Evolutionary conservation across 2,329 filamentous ascomycete species (phyloP).

Genomic region (Aspergillus flavus): DNA sequence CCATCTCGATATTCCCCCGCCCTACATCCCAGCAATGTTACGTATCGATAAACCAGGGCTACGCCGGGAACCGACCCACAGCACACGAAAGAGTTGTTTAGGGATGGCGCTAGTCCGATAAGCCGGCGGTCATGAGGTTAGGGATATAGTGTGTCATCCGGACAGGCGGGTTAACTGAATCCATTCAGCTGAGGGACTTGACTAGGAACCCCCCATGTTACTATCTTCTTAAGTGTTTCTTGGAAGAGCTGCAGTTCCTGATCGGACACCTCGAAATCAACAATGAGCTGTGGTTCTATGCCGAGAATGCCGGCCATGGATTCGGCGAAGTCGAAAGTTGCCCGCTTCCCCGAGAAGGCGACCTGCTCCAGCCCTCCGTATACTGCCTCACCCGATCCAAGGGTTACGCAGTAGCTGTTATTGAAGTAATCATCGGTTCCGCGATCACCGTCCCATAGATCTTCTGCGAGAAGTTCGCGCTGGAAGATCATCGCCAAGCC

Average conservation of each 20-base stretch:
- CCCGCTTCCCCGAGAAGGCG: neutral
- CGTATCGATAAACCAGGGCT: too few species aligned
- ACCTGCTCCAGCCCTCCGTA: slow-evolving; percentile 2
- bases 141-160: too few species aligned
- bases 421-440: neutral
- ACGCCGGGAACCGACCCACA: too few species aligned
- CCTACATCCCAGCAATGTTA: too few species aligned
- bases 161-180: neutral
- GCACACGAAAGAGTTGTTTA: too few species aligned
- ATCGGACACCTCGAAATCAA: neutral
- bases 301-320: neutral
- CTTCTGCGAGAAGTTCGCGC: neutral
- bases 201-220: neutral
- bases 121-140: too few species aligned
- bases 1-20: too few species aligned
- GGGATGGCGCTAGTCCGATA: too few species aligned
- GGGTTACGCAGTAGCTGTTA: neutral
- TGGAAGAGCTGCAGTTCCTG: neutral
- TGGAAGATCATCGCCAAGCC: neutral
- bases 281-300: neutral
- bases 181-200: neutral
- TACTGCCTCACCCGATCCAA: neutral
- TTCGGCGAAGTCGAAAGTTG: neutral
- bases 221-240: neutral
- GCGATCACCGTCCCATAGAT: neutral